Evolutionary conservation across 768 basidiomycete genomes (phyloP), one percentile per base, ranked within the genome.

Genomic region (Lactarius trivialis): DNA sequence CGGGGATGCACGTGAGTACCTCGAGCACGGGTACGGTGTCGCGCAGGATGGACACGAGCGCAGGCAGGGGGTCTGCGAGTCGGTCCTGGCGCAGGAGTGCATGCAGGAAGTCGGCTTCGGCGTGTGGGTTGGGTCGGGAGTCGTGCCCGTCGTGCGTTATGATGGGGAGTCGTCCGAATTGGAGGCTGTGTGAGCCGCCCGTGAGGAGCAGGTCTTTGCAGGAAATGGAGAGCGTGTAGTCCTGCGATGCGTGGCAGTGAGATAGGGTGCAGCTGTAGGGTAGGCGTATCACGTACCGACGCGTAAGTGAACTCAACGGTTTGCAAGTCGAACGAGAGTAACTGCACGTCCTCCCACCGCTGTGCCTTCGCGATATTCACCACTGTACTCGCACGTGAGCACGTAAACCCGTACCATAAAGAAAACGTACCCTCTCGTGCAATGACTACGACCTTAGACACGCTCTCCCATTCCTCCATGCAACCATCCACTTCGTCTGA

Each of bases 361-460:
- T 81, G 83, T 63, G 81, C 79, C 66, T 86, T 85, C 19, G 89
- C 82, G 85, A 95, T n/a, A n/a, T n/a, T n/a, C n/a, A n/a, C n/a
- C n/a, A n/a, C n/a, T n/a, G n/a, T n/a, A n/a, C n/a, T n/a, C n/a
- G n/a, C n/a, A n/a, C n/a, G n/a, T n/a, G n/a, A n/a, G n/a, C n/a
- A n/a, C n/a, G n/a, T n/a, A n/a, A n/a, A n/a, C n/a, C n/a, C n/a
- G n/a, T n/a, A n/a, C n/a, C n/a, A n/a, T n/a, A n/a, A n/a, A n/a
- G 19, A 69, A n/a, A n/a, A n/a, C 78, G 60, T 70, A 91, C 92
- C 85, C 77, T 94, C 91, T 63, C 91, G 83, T 14, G 93, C 93
- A 60, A 96, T 93, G 30, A 94, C 90, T 14, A 94, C 91, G 82
- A 94, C 93, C 74, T 93, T 95, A 21, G 91, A 91, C 32, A 96